phyloP scores from a whole-genome alignment of 2,329 filamentous ascomycete genomes.

The Huntiella savannae region DNA sequence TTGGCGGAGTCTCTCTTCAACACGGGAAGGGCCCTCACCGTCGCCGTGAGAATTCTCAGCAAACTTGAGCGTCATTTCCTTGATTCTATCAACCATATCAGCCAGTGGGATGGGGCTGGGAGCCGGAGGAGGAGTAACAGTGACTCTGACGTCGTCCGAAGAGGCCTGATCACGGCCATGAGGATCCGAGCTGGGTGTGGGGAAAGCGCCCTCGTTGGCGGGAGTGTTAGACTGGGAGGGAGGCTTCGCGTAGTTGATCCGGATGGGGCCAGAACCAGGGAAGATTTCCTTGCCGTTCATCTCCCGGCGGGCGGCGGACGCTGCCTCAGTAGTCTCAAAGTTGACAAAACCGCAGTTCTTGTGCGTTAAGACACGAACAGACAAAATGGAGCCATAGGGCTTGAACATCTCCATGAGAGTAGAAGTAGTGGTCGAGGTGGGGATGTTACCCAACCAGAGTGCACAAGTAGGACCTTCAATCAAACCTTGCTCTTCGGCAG shows the following conservation, averaged over 20 bases:
- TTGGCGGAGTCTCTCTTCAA: constrained; percentile 40
- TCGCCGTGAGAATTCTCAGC: constrained; percentile 54
- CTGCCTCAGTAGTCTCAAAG: constrained; percentile 80
- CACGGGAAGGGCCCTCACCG: constrained; percentile 44
- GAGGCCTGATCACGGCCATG: constrained; percentile 32
- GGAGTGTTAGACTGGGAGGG: constrained; percentile 79
- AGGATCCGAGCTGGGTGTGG: constrained; percentile 79
- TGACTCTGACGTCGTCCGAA: constrained; percentile 3
- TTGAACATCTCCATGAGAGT: constrained; percentile 91
- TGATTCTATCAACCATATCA: constrained; percentile 67
- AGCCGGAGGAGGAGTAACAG: constrained; percentile 23
- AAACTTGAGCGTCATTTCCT: constrained; percentile 73
- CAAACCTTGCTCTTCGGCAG: constrained; percentile 60
- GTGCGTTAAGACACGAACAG: constrained; percentile 82
- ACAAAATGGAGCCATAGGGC: constrained; percentile 77
- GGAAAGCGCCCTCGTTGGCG: constrained; percentile 69
- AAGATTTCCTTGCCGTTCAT: constrained; percentile 98
- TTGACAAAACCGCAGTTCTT: constrained; percentile 99
- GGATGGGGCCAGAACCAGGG: constrained; percentile 80
- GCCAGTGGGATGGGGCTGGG: constrained; percentile 43
- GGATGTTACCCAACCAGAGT: constrained; percentile 93
- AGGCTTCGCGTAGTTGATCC: constrained; percentile 95
- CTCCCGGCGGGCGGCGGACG: constrained; percentile 67
- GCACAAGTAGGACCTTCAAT: constrained; percentile 73
- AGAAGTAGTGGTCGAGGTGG: constrained; percentile 87